A percentile compares a stretch with the other conserved stretches of the same genome.
Conservation (phyloP, 495 filamentous ascomycete genomes). For the Aspergillus saccharolyticus region DNA sequence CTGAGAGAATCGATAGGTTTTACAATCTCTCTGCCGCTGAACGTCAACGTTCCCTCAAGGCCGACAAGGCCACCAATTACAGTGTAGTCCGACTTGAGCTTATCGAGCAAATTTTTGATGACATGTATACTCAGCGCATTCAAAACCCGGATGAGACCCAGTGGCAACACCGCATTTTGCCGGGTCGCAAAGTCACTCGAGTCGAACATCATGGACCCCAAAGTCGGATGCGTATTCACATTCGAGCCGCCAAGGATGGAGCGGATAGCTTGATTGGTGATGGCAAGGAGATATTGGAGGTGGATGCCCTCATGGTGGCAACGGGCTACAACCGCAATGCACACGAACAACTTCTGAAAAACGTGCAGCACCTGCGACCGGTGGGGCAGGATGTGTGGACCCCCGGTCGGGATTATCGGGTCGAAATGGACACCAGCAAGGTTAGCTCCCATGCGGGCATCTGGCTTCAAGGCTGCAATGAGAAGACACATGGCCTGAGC, state of each 20-base stretch:
- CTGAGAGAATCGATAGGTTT: slow-evolving; percentile 68
- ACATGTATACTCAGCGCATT: slow-evolving; percentile 77
- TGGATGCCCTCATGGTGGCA: slow-evolving; percentile 77
- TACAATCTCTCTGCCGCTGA: slow-evolving; percentile 58
- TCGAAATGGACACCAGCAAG: slow-evolving; percentile 59
- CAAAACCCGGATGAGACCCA: slow-evolving; percentile 60
- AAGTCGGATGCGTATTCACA: slow-evolving; percentile 37
- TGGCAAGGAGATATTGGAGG: slow-evolving; percentile 57
- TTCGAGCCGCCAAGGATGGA: slow-evolving; percentile 26
- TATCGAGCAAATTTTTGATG: slow-evolving; percentile 80
- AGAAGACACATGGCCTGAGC: slow-evolving; percentile 83
- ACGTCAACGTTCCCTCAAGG: slow-evolving; percentile 56
- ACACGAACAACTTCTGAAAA: slow-evolving; percentile 71
- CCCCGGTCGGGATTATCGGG: slow-evolving; percentile 63
- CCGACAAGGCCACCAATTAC: slow-evolving; percentile 83
- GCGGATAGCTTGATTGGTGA: slow-evolving; percentile 20
- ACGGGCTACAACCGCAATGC: slow-evolving; percentile 80
- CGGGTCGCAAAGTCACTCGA: slow-evolving; percentile 55
- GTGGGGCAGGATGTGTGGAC: slow-evolving; percentile 36
- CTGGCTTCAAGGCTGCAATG: slow-evolving; percentile 94
- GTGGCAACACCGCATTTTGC: slow-evolving; percentile 78
- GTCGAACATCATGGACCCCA: slow-evolving; percentile 48
- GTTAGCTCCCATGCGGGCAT: slow-evolving; percentile 64
- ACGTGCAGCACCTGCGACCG: slow-evolving; percentile 58
- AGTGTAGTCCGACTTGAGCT: slow-evolving; percentile 83